Evolutionary conservation across 441 rosid species (phyloP).

Genomic region (Arabidopsis hybrid): DNA sequence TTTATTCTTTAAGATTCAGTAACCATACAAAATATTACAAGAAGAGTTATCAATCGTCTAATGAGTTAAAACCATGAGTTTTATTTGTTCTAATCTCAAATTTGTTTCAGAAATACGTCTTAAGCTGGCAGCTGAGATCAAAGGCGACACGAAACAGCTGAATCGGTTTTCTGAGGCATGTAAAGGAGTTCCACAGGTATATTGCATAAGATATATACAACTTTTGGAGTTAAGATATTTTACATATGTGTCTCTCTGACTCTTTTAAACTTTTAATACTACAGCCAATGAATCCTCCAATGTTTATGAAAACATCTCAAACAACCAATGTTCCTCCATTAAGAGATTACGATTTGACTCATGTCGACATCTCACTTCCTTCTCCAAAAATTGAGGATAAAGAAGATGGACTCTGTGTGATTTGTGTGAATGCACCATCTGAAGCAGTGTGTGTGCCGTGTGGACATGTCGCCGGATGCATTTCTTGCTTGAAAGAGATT

Average conservation of each 20-base stretch:
- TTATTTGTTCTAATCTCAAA: background rate
- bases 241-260: background rate
- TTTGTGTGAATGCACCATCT: constrained; percentile 86
- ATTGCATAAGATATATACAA: background rate
- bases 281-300: constrained; percentile 64
- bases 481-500: constrained; percentile 86
- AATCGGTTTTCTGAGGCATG: constrained; percentile 88
- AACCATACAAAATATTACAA: background rate
- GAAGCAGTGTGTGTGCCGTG: constrained; percentile 95
- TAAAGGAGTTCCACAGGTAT: constrained; percentile 89
- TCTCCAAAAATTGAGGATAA: constrained; percentile 48
- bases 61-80: constrained; percentile 9
- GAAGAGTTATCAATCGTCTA: background rate
- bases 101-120: constrained; percentile 60
- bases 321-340: constrained; percentile 11
- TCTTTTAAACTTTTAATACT: constrained; percentile 9
- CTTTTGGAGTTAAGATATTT: background rate
- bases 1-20: constrained; percentile 1
- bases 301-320: constrained; percentile 51
- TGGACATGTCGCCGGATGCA: constrained; percentile 95
- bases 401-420: constrained; percentile 64
- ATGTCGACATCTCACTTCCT: constrained; percentile 51
- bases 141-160: constrained; percentile 75
- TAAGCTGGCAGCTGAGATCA: constrained; percentile 76
- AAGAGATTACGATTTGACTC: constrained; percentile 30